These are phyloP conservation scores for Chaetoceros muelleri DNA, from an alignment of 108 stramenopile genomes.

Conservation along the genomic window DNA sequence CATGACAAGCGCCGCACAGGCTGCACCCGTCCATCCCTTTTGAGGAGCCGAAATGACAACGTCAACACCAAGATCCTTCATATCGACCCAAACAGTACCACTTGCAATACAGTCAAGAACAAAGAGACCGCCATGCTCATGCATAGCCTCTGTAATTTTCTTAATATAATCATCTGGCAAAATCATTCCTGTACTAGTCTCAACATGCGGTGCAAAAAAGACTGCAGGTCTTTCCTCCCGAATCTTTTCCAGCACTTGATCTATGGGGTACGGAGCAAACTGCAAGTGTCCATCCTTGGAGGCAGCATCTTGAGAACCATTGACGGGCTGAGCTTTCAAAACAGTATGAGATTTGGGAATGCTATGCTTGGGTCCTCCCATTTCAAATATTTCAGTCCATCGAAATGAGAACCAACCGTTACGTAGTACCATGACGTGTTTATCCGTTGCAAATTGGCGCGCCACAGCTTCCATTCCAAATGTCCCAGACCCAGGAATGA, in stretches of 20 bases:
- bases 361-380: slow-evolving; percentile 38
- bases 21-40: slow-evolving; percentile 92
- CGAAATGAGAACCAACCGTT: slow-evolving; percentile 90
- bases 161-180: slow-evolving; percentile 84
- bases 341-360: slow-evolving; percentile 75
- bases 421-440: slow-evolving; percentile 87
- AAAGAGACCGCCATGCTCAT: slow-evolving; percentile 83
- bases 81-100: slow-evolving; percentile 88
- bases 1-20: slow-evolving; percentile 77
- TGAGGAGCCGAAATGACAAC: slow-evolving; percentile 87
- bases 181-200: slow-evolving; percentile 88
- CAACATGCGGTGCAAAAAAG: slow-evolving; percentile 85
- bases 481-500: slow-evolving; percentile 90
- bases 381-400: slow-evolving; percentile 92
- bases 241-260: slow-evolving; percentile 73
- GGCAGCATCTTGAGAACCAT: slow-evolving; percentile 10
- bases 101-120: slow-evolving; percentile 89
- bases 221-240: slow-evolving; percentile 70
- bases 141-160: slow-evolving; percentile 62
- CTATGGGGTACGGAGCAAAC: slow-evolving; percentile 76
- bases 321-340: slow-evolving; percentile 60
- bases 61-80: slow-evolving; percentile 87
- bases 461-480: slow-evolving; percentile 87
- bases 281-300: slow-evolving; percentile 40
- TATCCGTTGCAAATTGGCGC: slow-evolving; percentile 82